Evolutionary conservation across 768 basidiomycete genomes (phyloP).

Genomic region (Gautieria morchelliformis): DNA sequence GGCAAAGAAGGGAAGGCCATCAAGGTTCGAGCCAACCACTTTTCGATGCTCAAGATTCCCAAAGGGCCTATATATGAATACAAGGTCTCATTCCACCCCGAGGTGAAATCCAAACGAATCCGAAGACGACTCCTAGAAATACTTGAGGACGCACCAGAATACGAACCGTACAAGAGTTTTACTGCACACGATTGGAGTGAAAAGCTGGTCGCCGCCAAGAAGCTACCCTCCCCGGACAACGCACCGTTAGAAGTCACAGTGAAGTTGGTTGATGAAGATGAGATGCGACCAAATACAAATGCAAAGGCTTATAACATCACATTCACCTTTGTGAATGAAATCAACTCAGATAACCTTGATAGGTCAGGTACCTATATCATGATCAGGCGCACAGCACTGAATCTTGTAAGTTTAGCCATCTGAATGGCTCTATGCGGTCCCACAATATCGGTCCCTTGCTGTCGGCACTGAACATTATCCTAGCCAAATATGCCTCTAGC

Average conservation of each 20-base stretch:
- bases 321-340: slow-evolving; percentile 32
- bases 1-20: slow-evolving; percentile 41
- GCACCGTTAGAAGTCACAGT: slow-evolving; percentile 20
- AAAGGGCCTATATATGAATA: slow-evolving; percentile 47
- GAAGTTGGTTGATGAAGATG: slow-evolving; percentile 34
- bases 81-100: slow-evolving; percentile 12
- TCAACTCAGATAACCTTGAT: slow-evolving; percentile 33
- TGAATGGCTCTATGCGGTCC: slow-evolving; percentile 43
- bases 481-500: slow-evolving; percentile 43
- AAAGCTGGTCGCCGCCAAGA: slow-evolving; percentile 34
- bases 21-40: slow-evolving; percentile 55
- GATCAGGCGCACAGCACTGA: background rate
- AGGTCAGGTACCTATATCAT: slow-evolving; percentile 20
- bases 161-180: slow-evolving; percentile 27
- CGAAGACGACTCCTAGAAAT: slow-evolving; percentile 46
- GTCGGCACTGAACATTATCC: slow-evolving; percentile 55
- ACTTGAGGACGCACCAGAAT: slow-evolving; percentile 33
- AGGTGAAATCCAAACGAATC: slow-evolving; percentile 37
- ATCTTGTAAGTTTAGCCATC: slow-evolving; percentile 37
- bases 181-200: slow-evolving; percentile 43
- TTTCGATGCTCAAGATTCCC: slow-evolving; percentile 36
- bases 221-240: slow-evolving; percentile 29
- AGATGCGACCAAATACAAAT: slow-evolving; percentile 23
- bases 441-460: slow-evolving; percentile 51
- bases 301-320: slow-evolving; percentile 35